Base-by-base conservation (phyloP, 768 basidiomycete species). In the Auriscalpium microsporum region DNA sequence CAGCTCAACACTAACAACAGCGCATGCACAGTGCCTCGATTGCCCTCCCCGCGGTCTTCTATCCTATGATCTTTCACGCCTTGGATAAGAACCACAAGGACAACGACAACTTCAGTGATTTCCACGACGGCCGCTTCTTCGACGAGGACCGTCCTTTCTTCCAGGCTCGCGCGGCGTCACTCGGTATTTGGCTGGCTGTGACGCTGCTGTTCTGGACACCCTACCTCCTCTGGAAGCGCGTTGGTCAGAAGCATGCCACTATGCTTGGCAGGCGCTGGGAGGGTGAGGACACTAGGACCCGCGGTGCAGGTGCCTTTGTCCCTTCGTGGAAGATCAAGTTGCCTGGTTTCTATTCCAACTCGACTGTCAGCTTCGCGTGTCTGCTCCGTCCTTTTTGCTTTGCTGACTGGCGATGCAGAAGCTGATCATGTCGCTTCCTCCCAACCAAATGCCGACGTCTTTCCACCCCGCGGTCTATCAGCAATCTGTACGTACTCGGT, bases 151-250 rank as follows among this genome's bases (percentile, higher is more conserved):
- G 48, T 50, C 53, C 11, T 33, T 52, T 50, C 54, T 67, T 67
- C 65, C 51, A 74, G 53, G 70, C 74, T 13, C 73, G 75, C 21
- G 63, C 68, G 13, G 67, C 72, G 37, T 64, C 68, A 17, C 57
- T 77, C 37, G 73, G 61, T 7, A 62, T 73, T 28, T 71, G 68
- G 21, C n/a, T 79, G 47, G 77, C 64, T 14, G 62, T 71, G 17
- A 57, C 73, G 52, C 23, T 74, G 23, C 42, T 79, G 50, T 69
- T 79, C 62, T 63, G 69, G 46, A 42, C 66, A 3, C 80, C 80
- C 7, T 63, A 78, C 44, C 46, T 71, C 42, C 45, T 74, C 21
- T 82, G 79, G 78, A 82, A 82, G 58, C 69, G 63, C 36, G 2
- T 50, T 54, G n/a, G 80, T 48, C 74, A 69, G 54, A 59, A 61